phyloP scores from a whole-genome alignment of 768 basidiomycete genomes.

The Cytidiella melzeri region DNA sequence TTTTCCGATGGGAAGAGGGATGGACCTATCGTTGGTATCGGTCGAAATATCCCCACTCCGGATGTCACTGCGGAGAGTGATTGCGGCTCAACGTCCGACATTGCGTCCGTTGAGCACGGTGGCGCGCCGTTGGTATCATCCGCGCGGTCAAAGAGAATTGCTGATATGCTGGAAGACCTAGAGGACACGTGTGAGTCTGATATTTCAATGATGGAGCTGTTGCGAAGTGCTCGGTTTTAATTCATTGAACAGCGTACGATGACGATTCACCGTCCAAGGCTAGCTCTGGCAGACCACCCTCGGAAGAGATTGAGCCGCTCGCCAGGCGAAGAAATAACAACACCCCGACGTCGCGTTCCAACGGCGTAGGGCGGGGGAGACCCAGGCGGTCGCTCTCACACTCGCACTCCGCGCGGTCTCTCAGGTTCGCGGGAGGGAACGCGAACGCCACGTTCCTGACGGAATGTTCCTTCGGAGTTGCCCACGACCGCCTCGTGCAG shows the following conservation, averaged over 20 bases:
- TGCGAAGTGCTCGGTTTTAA: too few relatives aligned
- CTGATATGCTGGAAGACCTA: constrained; percentile 70
- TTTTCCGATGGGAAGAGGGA: constrained; percentile 93
- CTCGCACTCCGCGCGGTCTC: constrained; percentile 13
- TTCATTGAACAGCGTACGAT: constrained; percentile 28
- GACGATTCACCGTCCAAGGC: constrained; percentile 53
- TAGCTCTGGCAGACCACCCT: constrained; percentile 35
- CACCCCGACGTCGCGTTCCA: neutral
- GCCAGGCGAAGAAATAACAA: constrained; percentile 32
- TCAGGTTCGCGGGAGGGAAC: constrained; percentile 8
- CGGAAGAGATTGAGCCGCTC: constrained; percentile 44
- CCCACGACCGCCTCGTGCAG: constrained; percentile 87
- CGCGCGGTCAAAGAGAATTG: constrained; percentile 73
- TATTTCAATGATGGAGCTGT: constrained; percentile 18
- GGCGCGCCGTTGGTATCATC: constrained; percentile 42
- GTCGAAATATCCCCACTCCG: constrained; percentile 34
- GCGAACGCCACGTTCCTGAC: constrained; percentile 76
- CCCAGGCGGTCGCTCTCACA: constrained; percentile 30
- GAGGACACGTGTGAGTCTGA: constrained; percentile 61
- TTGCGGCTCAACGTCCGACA: constrained; percentile 16
- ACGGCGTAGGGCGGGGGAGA: constrained; percentile 9
- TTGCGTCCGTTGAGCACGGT: constrained; percentile 5
- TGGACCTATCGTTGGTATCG: constrained; percentile 77
- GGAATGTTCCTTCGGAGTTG: constrained; percentile 92
- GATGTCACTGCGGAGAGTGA: constrained; percentile 23